These are phyloP conservation scores for Apiospora sp. DNA, from an alignment of 2,329 filamentous ascomycete genomes.

Conservation along the genomic window DNA sequence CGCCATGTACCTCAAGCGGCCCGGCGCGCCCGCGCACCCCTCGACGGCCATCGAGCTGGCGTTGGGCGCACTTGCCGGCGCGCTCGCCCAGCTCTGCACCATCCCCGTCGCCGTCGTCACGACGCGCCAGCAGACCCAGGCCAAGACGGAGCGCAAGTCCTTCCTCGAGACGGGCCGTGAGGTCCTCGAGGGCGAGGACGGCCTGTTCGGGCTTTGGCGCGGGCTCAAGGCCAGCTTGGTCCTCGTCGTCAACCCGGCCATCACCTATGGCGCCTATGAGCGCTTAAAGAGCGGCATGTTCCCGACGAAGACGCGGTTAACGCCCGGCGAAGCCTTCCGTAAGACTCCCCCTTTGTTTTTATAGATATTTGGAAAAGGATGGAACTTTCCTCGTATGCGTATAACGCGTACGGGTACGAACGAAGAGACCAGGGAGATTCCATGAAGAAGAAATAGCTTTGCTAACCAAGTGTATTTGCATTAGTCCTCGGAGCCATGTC, in stretches of 20 bases:
- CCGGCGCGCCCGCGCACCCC: conserved; percentile 49
- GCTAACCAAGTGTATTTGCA: background rate
- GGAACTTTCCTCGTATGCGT: background rate
- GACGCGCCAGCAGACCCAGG: conserved; percentile 93
- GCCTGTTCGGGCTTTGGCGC: conserved; percentile 88
- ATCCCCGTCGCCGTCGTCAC: conserved; percentile 97
- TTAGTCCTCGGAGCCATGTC: conserved; percentile 90
- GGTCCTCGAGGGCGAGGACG: conserved; percentile 90
- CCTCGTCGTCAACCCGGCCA: conserved; percentile 93
- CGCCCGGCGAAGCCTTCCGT: conserved; percentile 91
- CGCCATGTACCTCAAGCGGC: conserved; percentile 74
- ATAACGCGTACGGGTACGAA: background rate
- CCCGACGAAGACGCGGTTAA: conserved; percentile 77
- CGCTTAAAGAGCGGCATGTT: conserved; percentile 81
- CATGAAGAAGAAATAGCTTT: conserved; percentile 29
- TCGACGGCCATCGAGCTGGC: conserved; percentile 84
- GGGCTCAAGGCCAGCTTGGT: conserved; percentile 96
- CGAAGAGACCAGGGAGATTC: background rate
- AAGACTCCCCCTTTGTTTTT: conserved; percentile 50
- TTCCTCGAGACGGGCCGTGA: conserved; percentile 88
- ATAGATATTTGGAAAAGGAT: background rate
- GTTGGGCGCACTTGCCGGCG: conserved; percentile 87
- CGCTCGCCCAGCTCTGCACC: conserved; percentile 92
- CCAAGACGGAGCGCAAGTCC: conserved; percentile 83
- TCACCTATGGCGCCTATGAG: conserved; percentile 97